phyloP scores from a whole-genome alignment of 306 rosid species.

The Quercus cerris region DNA sequence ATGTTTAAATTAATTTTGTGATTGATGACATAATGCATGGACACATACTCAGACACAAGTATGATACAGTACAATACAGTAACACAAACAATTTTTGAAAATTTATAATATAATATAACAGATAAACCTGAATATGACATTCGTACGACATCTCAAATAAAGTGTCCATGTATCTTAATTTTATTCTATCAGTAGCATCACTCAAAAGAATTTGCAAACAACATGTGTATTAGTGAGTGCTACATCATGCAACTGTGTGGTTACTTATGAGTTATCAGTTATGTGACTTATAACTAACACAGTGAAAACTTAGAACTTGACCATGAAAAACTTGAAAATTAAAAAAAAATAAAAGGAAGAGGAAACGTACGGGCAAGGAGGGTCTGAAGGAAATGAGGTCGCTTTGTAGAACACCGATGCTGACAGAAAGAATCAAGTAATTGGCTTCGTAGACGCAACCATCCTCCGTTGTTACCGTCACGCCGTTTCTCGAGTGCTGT shows the following conservation, averaged over 20 bases:
- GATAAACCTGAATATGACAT: too few relatives aligned
- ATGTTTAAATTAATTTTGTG: too few relatives aligned
- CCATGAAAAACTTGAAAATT: neutral
- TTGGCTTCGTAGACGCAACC: constrained; percentile 72
- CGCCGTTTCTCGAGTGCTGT: constrained; percentile 84
- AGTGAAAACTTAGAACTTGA: neutral
- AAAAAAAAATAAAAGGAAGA: neutral
- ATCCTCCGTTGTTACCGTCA: constrained; percentile 83
- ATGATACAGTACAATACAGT: too few relatives aligned
- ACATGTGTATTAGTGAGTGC: constrained; percentile 2
- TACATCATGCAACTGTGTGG: constrained; percentile 8
- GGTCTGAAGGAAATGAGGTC: constrained; percentile 81
- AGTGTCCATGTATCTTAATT: too few relatives aligned
- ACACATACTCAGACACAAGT: too few relatives aligned
- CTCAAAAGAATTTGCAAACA: too few relatives aligned
- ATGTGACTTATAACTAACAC: neutral
- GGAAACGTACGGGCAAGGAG: constrained; percentile 76
- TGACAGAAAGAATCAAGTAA: constrained; percentile 83
- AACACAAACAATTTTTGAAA: too few relatives aligned
- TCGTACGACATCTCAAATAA: too few relatives aligned
- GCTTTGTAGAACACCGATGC: constrained; percentile 97
- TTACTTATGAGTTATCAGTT: neutral
- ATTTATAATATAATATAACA: too few relatives aligned
- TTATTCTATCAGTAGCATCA: too few relatives aligned
- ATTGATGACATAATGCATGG: too few relatives aligned